Evolutionary conservation across 169 alveolate genomes (phyloP).

Genomic region (Eimeria acervulina): DNA sequence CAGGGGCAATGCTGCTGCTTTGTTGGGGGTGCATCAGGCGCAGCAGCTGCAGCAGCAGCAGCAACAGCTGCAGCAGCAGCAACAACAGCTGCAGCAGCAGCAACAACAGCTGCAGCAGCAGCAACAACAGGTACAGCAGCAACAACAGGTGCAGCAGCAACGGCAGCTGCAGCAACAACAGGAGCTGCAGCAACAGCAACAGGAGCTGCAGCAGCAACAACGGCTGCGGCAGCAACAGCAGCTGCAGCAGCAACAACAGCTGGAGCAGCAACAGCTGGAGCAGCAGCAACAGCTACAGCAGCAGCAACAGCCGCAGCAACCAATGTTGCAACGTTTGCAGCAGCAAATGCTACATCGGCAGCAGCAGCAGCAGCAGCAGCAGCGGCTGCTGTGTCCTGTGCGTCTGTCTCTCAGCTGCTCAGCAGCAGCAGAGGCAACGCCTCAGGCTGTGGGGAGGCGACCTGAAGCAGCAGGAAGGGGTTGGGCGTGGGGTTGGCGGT

Average conservation of each 20-base stretch:
- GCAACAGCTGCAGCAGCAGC: slow-evolving; percentile 4
- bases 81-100: neutral
- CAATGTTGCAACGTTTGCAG: neutral
- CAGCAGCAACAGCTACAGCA: neutral
- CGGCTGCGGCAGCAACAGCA: neutral
- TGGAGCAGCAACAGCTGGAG: neutral
- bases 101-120: neutral
- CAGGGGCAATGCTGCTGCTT: too few species aligned
- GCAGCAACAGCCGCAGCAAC: neutral
- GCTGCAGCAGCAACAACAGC: neutral
- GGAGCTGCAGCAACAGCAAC: neutral
- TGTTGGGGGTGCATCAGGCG: neutral
- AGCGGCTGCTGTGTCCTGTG: slow-evolving; percentile 1
- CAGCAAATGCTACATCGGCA: neutral
- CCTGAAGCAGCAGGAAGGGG: slow-evolving; percentile 64
- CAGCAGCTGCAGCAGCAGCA: slow-evolving; percentile 1
- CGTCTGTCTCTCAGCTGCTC: neutral
- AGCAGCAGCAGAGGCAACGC: slow-evolving; percentile 39
- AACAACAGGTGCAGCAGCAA: neutral
- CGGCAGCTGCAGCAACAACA: neutral
- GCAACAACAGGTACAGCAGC: neutral
- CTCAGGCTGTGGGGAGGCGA: neutral
- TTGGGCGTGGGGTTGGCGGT: slow-evolving; percentile 47
- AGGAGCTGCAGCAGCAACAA: neutral
- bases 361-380: slow-evolving; percentile 55